Percentiles rank a stretch among this genome's conserved stretches.
Conservation (phyloP, 2,329 filamentous ascomycete genomes). For the Alternaria sp. region DNA sequence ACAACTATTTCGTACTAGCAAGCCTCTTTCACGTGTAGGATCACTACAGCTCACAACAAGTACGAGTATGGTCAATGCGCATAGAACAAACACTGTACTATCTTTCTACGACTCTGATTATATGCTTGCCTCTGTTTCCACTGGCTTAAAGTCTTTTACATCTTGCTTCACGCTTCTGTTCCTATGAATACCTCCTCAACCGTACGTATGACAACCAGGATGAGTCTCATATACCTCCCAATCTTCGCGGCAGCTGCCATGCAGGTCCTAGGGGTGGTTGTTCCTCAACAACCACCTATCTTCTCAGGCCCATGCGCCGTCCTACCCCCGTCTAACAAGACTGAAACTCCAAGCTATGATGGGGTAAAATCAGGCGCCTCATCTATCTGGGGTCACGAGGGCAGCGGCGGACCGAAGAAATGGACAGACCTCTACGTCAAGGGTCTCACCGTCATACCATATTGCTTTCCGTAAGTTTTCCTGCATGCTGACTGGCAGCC, state of each 20-base stretch:
- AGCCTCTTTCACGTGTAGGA: too few relatives aligned
- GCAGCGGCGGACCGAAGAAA: neutral
- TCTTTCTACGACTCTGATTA: neutral
- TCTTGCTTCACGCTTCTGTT: neutral
- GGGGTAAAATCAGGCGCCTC: neutral
- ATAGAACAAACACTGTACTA: neutral
- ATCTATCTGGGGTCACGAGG: neutral
- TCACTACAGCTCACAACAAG: neutral
- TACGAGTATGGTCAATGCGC: neutral
- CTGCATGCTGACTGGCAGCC: neutral
- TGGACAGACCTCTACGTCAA: conserved; percentile 3
- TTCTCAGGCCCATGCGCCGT: conserved; percentile 3
- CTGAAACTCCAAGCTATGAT: neutral
- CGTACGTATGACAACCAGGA: neutral
- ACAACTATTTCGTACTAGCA: too few relatives aligned
- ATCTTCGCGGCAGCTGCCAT: neutral
- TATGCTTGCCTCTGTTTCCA: neutral
- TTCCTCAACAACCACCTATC: neutral
- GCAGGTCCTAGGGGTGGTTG: neutral
- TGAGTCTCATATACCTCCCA: neutral
- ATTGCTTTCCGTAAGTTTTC: neutral
- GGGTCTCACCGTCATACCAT: neutral
- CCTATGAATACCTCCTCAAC: neutral
- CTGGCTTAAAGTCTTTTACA: neutral
- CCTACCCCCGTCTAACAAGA: neutral